Evolutionary conservation across 2,329 filamentous ascomycete genomes (phyloP).

Genomic region (Talaromyces sp.): DNA sequence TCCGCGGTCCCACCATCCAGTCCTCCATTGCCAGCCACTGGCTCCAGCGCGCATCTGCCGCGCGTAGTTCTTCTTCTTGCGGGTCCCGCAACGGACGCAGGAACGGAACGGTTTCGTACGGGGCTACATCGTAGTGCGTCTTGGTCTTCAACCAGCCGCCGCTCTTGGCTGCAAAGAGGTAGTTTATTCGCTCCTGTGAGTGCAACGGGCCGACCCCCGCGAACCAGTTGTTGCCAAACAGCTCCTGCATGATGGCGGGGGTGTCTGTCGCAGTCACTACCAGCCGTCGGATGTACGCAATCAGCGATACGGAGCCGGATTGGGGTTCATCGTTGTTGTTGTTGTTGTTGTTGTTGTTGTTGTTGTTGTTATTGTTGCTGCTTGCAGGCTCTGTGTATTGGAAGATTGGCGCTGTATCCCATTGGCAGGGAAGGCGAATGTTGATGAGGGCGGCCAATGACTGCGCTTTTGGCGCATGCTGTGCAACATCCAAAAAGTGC

Average conservation of each 20-base stretch:
- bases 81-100: conserved; percentile 71
- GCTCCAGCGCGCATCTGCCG: conserved; percentile 80
- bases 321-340: conserved; percentile 5
- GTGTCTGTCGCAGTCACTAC: conserved; percentile 90
- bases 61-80: conserved; percentile 70
- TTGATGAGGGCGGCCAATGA: conserved; percentile 86
- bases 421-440: conserved; percentile 82
- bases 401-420: conserved; percentile 38
- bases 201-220: conserved; percentile 74
- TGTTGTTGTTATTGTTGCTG: conserved; percentile 16
- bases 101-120: conserved; percentile 79
- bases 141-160: conserved; percentile 85
- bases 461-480: conserved; percentile 73
- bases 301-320: conserved; percentile 54
- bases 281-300: conserved; percentile 85
- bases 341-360: conserved; percentile 11
- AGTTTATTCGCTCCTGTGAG: conserved; percentile 85
- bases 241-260: conserved; percentile 74
- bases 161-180: conserved; percentile 90
- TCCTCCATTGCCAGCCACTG: conserved; percentile 96
- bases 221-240: conserved; percentile 86
- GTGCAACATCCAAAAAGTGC: conserved; percentile 84
- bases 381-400: conserved; percentile 29
- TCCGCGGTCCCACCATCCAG: conserved; percentile 84
- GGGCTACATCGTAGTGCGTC: conserved; percentile 77